These are phyloP conservation scores for Onygena corvina DNA, from an alignment of 2,329 filamentous ascomycete genomes.

Conservation along the genomic window DNA sequence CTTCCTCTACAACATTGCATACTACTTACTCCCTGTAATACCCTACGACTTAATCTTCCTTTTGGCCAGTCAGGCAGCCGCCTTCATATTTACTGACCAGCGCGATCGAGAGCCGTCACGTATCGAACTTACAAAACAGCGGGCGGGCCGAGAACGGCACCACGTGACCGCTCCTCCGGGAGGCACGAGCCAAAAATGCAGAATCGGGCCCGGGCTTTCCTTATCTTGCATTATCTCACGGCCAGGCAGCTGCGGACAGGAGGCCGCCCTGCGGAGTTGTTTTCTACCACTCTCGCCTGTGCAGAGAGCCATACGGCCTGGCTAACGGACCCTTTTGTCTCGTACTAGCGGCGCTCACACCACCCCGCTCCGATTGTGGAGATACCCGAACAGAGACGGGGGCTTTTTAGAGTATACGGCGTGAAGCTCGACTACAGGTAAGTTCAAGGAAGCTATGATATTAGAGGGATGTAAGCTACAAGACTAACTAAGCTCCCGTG, in stretches of 20 bases:
- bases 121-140: too few species aligned
- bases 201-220: too few species aligned
- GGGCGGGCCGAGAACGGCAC: too few species aligned
- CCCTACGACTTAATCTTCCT: too few species aligned
- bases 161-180: too few species aligned
- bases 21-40: too few species aligned
- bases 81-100: too few species aligned
- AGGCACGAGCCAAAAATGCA: too few species aligned
- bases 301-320: not conserved
- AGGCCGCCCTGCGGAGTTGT: not conserved
- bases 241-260: not conserved
- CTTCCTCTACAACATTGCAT: too few species aligned
- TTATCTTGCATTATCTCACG: not conserved
- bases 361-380: not conserved
- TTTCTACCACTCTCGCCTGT: not conserved
- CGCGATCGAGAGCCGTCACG: too few species aligned
- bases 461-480: not conserved
- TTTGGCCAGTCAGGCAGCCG: too few species aligned
- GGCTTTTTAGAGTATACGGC: not conserved
- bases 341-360: too few species aligned
- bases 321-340: not conserved
- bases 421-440: not conserved
- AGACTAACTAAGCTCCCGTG: not conserved
- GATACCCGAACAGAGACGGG: not conserved
- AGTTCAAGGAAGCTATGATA: not conserved